These are phyloP conservation scores for Parietaria judaica DNA, from an alignment of 306 rosid species.

Conservation along the genomic window DNA sequence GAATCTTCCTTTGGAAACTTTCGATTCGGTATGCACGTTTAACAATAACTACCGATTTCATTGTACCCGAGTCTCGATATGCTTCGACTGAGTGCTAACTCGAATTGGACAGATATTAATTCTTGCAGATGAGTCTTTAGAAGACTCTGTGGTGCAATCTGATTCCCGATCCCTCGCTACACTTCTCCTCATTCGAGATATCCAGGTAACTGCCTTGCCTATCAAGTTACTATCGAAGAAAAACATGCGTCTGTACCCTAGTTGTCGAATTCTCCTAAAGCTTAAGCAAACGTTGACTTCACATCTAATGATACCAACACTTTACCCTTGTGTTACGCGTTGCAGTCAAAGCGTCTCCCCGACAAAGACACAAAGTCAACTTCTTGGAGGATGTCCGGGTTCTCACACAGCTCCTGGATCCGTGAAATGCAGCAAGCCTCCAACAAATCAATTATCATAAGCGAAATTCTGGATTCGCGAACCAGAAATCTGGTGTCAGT, in stretches of 20 bases:
- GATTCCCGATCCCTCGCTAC: constrained; percentile 96
- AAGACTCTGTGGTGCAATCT: constrained; percentile 93
- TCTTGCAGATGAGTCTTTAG: constrained; percentile 96
- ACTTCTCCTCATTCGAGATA: constrained; percentile 94
- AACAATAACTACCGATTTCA: neutral
- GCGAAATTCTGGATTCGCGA: constrained; percentile 95
- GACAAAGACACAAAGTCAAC: constrained; percentile 56
- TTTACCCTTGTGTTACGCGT: neutral
- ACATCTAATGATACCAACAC: too few relatives aligned
- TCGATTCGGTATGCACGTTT: constrained; percentile 67
- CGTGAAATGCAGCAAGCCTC: constrained; percentile 98
- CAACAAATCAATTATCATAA: constrained; percentile 80
- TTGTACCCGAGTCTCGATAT: neutral
- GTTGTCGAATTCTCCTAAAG: neutral
- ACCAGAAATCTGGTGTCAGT: constrained; percentile 97
- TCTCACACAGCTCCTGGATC: constrained; percentile 93
- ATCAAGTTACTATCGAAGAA: neutral
- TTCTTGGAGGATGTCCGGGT: constrained; percentile 62
- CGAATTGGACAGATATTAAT: constrained; percentile 75
- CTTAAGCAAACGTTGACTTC: neutral
- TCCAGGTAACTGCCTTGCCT: constrained; percentile 56
- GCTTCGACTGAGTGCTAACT: constrained; percentile 49
- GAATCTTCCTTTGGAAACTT: constrained; percentile 86
- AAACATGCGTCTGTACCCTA: neutral
- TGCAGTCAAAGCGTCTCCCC: constrained; percentile 89